Evolutionary conservation across 75 land plant species (phyloP), one percentile per base, ranked within the genome.

Genomic region (Selaginella tamariscina): DNA sequence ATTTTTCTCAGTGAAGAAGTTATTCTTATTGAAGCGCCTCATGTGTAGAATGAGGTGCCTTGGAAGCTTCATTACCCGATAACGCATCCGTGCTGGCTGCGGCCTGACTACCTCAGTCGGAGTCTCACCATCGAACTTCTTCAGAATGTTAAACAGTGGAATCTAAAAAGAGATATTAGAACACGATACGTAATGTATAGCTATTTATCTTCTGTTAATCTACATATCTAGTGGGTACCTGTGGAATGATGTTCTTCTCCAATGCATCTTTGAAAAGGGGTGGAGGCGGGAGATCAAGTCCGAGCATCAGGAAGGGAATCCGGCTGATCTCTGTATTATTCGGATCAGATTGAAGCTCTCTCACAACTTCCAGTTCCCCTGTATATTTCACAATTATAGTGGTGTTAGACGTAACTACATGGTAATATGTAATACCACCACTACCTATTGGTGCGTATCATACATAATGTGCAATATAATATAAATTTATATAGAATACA

Each of bases 171-270:
- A 39, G 49, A 39, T 5, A 39, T 39, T 39, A 15, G n/a, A n/a
- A n/a, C n/a, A n/a, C n/a, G n/a, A n/a, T n/a, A n/a, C n/a, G n/a
- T n/a, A n/a, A n/a, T n/a, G n/a, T n/a, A n/a, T n/a, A n/a, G n/a
- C n/a, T n/a, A n/a, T n/a, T n/a, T n/a, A n/a, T n/a, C n/a, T n/a
- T n/a, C n/a, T n/a, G n/a, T n/a, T n/a, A n/a, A n/a, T n/a, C n/a
- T n/a, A 39, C 49, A 39, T 39, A 15, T 39, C 15, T 15, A 39
- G 5, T 49, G 18, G 20, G 8, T 56, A 92, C 98, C 96, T 94
- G 99, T 2, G 99, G 99, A 54, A 94, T 94, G 30, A 94, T 94
- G 69, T 94, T 94, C 63, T 94, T 94, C 79, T 94, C 99, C 96
- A 94, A 87, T 28, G 84, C 91, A 77, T 94, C 99, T 74, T 87